phyloP scores from a whole-genome alignment of 1,284 basidiomycete genomes.

The Sparassis latifolia region DNA sequence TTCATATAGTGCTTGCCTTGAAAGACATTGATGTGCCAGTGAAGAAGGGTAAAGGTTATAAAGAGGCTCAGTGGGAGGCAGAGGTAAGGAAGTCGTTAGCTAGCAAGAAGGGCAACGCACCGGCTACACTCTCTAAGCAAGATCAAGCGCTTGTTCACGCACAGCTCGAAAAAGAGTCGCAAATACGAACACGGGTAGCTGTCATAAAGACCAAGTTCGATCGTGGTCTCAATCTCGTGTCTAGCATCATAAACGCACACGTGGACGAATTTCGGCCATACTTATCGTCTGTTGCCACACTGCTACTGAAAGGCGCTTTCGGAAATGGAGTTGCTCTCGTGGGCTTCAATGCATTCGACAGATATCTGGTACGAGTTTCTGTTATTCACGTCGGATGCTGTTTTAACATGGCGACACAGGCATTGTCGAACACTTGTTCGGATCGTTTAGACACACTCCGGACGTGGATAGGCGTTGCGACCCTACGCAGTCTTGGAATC shows the following conservation, averaged over 20 bases:
- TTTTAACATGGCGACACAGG: constrained; percentile 28
- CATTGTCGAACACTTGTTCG: constrained; percentile 60
- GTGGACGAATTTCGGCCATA: constrained; percentile 53
- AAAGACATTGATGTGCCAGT: constrained; percentile 46
- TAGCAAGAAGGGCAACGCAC: constrained; percentile 51
- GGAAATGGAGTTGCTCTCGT: constrained; percentile 51
- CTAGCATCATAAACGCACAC: constrained; percentile 54
- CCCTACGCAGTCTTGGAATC: constrained; percentile 66
- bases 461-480: constrained; percentile 75
- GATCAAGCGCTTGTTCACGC: constrained; percentile 75
- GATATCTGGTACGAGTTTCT: constrained; percentile 60
- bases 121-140: constrained; percentile 68
- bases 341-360: constrained; percentile 58
- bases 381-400: neutral
- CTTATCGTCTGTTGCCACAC: constrained; percentile 49
- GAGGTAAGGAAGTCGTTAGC: constrained; percentile 84
- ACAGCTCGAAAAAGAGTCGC: constrained; percentile 76
- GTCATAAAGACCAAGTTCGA: constrained; percentile 47
- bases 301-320: constrained; percentile 64
- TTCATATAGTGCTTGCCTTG: constrained; percentile 49
- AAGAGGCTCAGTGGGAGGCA: constrained; percentile 89
- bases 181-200: constrained; percentile 55
- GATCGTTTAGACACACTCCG: constrained; percentile 64
- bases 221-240: constrained; percentile 65
- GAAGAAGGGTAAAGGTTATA: constrained; percentile 81